A percentile compares a stretch with the other conserved stretches of the same genome.
phyloP scores from a whole-genome alignment of 2,329 filamentous ascomycete species.

The Knoxdaviesia capensis region DNA sequence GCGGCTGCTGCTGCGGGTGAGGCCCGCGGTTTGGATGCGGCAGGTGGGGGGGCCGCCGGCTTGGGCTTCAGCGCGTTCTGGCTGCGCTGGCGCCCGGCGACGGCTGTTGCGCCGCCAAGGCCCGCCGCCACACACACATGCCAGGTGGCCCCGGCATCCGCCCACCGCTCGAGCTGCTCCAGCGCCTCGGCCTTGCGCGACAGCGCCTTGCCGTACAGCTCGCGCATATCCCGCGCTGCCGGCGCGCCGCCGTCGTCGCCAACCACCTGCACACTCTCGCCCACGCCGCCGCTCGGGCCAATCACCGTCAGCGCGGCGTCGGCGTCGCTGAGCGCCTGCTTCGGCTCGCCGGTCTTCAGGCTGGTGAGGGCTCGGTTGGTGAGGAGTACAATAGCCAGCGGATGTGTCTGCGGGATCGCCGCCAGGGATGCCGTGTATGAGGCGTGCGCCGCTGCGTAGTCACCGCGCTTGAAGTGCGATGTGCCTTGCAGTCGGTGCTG shows the following conservation, averaged over 20 bases:
- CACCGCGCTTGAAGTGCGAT: slow-evolving; percentile 81
- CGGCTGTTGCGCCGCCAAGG: slow-evolving; percentile 66
- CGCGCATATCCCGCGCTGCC: slow-evolving; percentile 66
- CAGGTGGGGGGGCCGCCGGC: slow-evolving; percentile 21
- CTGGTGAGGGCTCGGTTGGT: slow-evolving; percentile 82
- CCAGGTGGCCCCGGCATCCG: slow-evolving; percentile 66
- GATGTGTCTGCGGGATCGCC: slow-evolving; percentile 58
- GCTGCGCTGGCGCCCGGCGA: slow-evolving; percentile 72
- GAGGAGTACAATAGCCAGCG: slow-evolving; percentile 69
- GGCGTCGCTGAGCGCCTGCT: slow-evolving; percentile 67
- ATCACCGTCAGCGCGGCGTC: slow-evolving; percentile 66
- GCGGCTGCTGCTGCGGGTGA: slow-evolving; percentile 12
- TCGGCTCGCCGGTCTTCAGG: slow-evolving; percentile 81
- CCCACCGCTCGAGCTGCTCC: slow-evolving; percentile 89
- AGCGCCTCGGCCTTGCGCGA: slow-evolving; percentile 90
- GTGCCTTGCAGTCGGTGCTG: slow-evolving; percentile 62
- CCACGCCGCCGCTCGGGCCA: slow-evolving; percentile 56
- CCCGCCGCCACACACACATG: slow-evolving; percentile 64
- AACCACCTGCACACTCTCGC: slow-evolving; percentile 55
- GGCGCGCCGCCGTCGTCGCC: slow-evolving; percentile 34
- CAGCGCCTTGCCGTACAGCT: slow-evolving; percentile 82
- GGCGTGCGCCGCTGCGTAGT: slow-evolving; percentile 70
- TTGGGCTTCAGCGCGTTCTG: slow-evolving; percentile 69
- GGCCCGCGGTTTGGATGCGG: slow-evolving; percentile 23
- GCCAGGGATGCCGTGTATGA: slow-evolving; percentile 63